Percentiles rank a stretch among this genome's conserved stretches.
Conservation (phyloP, 1,284 basidiomycete species). For the Irpex lacteus region DNA sequence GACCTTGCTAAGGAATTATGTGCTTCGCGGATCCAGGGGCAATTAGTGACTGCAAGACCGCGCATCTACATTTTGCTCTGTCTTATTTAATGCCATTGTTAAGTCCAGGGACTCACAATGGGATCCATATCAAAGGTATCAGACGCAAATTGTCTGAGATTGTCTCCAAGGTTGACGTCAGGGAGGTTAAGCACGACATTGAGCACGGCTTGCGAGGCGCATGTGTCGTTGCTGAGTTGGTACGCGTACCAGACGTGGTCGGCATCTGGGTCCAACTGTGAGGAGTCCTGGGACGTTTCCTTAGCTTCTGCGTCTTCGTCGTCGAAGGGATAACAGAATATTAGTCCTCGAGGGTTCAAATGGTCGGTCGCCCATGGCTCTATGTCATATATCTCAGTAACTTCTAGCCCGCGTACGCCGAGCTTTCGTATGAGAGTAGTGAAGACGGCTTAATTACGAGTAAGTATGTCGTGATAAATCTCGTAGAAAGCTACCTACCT, state of each 20-base stretch:
- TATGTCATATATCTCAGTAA: slow-evolving; percentile 59
- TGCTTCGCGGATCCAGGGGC: slow-evolving; percentile 44
- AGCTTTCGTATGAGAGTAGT: slow-evolving; percentile 51
- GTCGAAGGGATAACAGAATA: slow-evolving; percentile 59
- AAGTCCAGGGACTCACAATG: slow-evolving; percentile 38
- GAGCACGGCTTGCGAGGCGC: slow-evolving; percentile 57
- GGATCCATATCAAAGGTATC: slow-evolving; percentile 56
- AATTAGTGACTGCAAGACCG: slow-evolving; percentile 57
- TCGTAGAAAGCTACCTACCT: slow-evolving; percentile 28
- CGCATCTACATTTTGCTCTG: slow-evolving; percentile 43
- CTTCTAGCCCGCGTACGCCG: slow-evolving; percentile 47
- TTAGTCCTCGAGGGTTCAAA: slow-evolving; percentile 48
- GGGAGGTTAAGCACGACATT: slow-evolving; percentile 59
- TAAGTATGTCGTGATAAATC: background rate
- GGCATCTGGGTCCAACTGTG: slow-evolving; percentile 47
- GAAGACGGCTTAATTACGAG: slow-evolving; percentile 44
- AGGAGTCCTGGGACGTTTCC: slow-evolving; percentile 35
- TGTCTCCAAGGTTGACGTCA: slow-evolving; percentile 43
- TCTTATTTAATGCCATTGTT: background rate
- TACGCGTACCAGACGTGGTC: slow-evolving; percentile 63
- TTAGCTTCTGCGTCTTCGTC: slow-evolving; percentile 37
- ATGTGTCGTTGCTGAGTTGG: slow-evolving; percentile 63
- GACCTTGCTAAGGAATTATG: slow-evolving; percentile 61
- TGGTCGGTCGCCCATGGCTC: slow-evolving; percentile 60
- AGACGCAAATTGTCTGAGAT: slow-evolving; percentile 41